Evolutionary conservation across 495 filamentous ascomycete genomes (phyloP), one percentile per base, ranked within the genome.

Genomic region (Letharia columbiana): DNA sequence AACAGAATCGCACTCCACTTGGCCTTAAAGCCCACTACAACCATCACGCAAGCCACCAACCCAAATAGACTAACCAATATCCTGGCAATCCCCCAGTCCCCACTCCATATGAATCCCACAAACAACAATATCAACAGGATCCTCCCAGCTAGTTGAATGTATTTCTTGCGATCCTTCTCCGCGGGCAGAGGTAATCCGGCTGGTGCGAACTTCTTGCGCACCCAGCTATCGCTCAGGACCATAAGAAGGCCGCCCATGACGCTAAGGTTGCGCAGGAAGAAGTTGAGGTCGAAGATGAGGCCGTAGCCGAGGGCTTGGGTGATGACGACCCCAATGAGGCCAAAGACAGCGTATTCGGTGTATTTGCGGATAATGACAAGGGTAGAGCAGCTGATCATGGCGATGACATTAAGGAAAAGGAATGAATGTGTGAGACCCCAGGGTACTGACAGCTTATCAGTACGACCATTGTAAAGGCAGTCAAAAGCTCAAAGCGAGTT

Each of bases 161-260:
- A 98, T 91, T 97, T 97, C 84, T 98, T 98, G 75, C 91, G 89
- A 76, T 98, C 95, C 85, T 97, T 97, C 83, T 98, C 94, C 71
- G 96, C 93, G 33, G 98, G 82, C 78, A 90, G 85, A 62, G 94
- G 94, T 65, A 98, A 81, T 50, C 94, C 94, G 37, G 94, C 94
- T 54, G 96, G 96, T 17, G 92, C 92, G 79, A 97, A 96, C 76
- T 86, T 88, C 85, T 97, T 97, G 76, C 93, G 88, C 72, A 96
- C 91, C 92, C 92, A 98, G 60, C 89, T 93, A 80, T 98, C 94
- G 23, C 92, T 97, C 18, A 98, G 82, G 6, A 98, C 95, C 94
- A 98, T 97, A 59, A 98, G 82, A 52, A 98, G 83, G 63, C 94
- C 94, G 70, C 94, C 94, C 79, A 98, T 90, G 71, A 98, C 94